Percentiles rank a stretch among this genome's conserved stretches.
These are phyloP conservation scores for Scheffersomyces spartinae DNA, from an alignment of 805 yeast genomes.

Conservation along the genomic window DNA sequence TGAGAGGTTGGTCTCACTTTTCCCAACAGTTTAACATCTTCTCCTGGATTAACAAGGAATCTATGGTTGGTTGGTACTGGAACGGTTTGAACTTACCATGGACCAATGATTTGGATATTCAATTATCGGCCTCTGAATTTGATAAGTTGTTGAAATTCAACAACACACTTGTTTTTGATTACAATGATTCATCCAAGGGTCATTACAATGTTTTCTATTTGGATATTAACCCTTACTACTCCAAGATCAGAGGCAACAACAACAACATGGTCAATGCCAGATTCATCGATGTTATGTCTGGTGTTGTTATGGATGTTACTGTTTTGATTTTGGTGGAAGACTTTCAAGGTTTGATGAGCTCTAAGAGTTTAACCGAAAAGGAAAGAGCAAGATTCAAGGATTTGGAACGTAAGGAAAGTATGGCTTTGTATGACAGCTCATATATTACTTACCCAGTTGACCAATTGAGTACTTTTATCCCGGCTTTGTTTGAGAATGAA, in stretches of 20 bases:
- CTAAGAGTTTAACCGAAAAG: constrained; percentile 6
- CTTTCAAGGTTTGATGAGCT: not conserved
- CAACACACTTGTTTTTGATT: constrained; percentile 13
- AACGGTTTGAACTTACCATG: constrained; percentile 22
- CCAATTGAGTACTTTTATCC: not conserved
- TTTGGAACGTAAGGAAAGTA: not conserved
- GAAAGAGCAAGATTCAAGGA: constrained; percentile 2
- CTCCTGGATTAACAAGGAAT: constrained; percentile 17
- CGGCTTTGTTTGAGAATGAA: constrained; percentile 2
- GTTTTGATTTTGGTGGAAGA: too few relatives aligned
- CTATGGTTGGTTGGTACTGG: constrained; percentile 18
- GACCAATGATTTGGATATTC: constrained; percentile 20
- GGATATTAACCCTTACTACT: constrained; percentile 5
- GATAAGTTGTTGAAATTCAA: constrained; percentile 13
- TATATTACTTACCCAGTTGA: not conserved
- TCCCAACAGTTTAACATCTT: not conserved
- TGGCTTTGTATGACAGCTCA: constrained; percentile 1
- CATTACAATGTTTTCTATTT: constrained; percentile 1
- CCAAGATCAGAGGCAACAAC: constrained; percentile 18
- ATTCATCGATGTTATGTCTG: constrained; percentile 22
- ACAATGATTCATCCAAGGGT: constrained; percentile 12
- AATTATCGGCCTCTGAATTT: constrained; percentile 14
- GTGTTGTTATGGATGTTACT: constrained; percentile 9
- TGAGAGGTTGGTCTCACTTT: constrained; percentile 2
- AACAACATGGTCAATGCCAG: constrained; percentile 25